Base-by-base conservation (phyloP, 2,329 filamentous ascomycete species). In the Lasiodiplodia citricola region DNA sequence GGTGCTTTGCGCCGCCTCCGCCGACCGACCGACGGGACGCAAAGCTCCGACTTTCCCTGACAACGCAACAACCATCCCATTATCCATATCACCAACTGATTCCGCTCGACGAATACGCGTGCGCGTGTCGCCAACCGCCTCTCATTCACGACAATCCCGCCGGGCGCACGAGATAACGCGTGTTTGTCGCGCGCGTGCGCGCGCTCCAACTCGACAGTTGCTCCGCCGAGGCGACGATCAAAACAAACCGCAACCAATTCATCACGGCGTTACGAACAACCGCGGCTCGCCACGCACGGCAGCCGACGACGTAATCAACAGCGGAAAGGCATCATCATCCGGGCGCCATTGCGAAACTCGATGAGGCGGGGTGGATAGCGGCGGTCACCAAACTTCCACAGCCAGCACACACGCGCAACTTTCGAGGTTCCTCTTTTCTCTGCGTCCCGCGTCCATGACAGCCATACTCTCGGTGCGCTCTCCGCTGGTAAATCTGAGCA, bases 401-500 rank as follows among this genome's bases (percentile, higher is more conserved):
- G 35, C 54, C 31, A 56, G 35, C 21, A n/a, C 35, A 41, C 55
- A 11, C n/a, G 54, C 54, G 55, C 35, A 13, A 10, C 28, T 18
- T 10, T 6, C 31, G 8, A 47, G 44, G 10, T 18, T n/a, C n/a
- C 16, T 4, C 14, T 38, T n/a, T 21, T 4, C 11, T 10, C 23
- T 38, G 14, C 14, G 14, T 37, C 28, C n/a, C 41, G 65, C 65
- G 55, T 60, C 57, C 67, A 68, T 68, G 67, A 68, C 58, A 31
- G 67, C 52, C 51, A 52, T 64, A 54, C 51, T 68, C 25, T 44
- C 60, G 28, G 44, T 77, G 71, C 79, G 80, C 70, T 75, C 77
- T 68, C 83, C 83, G 69, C 75, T 85, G 70, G 79, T 83, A 78
- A 74, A 77, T 38, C 79, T 85, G 71, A 80, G 78, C 71, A 86